A percentile compares a stretch with the other conserved stretches of the same genome.
phyloP scores from a whole-genome alignment of 2,329 filamentous ascomycete genomes.

The Colletotrichum cuscutae region DNA sequence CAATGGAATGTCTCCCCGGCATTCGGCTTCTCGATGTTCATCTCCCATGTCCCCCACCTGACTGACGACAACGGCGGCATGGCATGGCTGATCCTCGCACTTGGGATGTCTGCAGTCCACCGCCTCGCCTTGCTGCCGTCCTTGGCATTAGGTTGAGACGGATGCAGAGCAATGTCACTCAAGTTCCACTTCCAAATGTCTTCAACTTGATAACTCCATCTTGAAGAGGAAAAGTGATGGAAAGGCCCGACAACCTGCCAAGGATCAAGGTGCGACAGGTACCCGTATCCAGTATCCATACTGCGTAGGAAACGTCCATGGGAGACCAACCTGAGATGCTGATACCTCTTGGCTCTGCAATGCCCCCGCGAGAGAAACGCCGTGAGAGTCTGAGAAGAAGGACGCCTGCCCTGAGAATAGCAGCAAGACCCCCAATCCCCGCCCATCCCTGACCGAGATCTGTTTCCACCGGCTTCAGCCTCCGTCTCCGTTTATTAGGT shows the following conservation, averaged over 20 bases:
- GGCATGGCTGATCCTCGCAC: conserved; percentile 1
- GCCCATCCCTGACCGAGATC: conserved; percentile 22
- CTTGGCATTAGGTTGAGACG: conserved; percentile 1
- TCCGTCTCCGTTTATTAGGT: neutral
- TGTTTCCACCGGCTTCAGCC: conserved; percentile 17
- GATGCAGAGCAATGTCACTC: neutral
- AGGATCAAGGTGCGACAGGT: conserved; percentile 1
- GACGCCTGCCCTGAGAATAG: conserved; percentile 13
- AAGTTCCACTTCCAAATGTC: neutral
- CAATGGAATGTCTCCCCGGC: conserved; percentile 19
- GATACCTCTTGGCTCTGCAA: conserved; percentile 32
- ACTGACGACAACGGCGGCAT: neutral
- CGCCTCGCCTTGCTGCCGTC: neutral
- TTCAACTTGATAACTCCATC: neutral
- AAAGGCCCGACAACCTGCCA: neutral
- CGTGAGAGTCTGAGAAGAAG: neutral
- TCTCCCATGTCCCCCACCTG: neutral
- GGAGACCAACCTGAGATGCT: conserved; percentile 24
- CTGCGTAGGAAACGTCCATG: conserved; percentile 9
- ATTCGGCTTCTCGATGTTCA: conserved; percentile 18
- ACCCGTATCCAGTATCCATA: neutral
- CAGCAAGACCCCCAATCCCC: conserved; percentile 13
- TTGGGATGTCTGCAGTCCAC: conserved; percentile 3
- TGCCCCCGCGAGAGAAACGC: conserved; percentile 17
- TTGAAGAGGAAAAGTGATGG: neutral